Base-by-base conservation (phyloP, 2,329 filamentous ascomycete species). In the Microsporum audouinii region DNA sequence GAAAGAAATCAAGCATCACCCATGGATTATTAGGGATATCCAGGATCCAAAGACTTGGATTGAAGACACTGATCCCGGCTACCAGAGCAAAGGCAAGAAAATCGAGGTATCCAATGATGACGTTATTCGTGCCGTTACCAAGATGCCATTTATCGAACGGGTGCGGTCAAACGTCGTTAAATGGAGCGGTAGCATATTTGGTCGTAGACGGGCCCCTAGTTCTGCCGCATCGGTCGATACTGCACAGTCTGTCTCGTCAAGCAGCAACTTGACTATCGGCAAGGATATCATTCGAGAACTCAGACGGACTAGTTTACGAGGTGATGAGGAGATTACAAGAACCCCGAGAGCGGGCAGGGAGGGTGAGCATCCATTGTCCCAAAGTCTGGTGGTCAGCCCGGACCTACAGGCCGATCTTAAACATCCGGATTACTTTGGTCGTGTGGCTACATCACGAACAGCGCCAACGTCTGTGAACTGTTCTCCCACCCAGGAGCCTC, bases 21-120 rank as follows among this genome's bases (percentile, higher is more conserved):
- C 87, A 3, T 99, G 94, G 94, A 87, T 97, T 14, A 80, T 92
- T 0, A 80, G 86, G 62, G 91, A 88, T 65, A 83, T 97, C 53
- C 77, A 83, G 38, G 87, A 96, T 66, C 83, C 87, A 41, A 78
- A 84, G 36, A 80, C 81, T 7, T 99, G 94, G 94, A 83, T 96
- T n/a, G 90, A 96, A 67, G 90, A 95, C 65, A 96, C 91, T 0
- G 92, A 97, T 69, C 91, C 91, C 1, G 86, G 84, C 41, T 83
- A 86, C 39, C 87, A 87, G 63, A 87, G 85, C 36, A 84, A 88
- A 61, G 91, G 90, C 66, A 86, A 88, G 71, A 90, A 85, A 73
- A 97, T 99, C 68, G 87, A 96, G 72, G 89, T 97, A 56, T 91
- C 95, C 62, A 90, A 89, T 66, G 86, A 86, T 69, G 94, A 99